Base-by-base conservation (phyloP, 2,329 filamentous ascomycete genomes). In the Aspergillus novofumigatus region DNA sequence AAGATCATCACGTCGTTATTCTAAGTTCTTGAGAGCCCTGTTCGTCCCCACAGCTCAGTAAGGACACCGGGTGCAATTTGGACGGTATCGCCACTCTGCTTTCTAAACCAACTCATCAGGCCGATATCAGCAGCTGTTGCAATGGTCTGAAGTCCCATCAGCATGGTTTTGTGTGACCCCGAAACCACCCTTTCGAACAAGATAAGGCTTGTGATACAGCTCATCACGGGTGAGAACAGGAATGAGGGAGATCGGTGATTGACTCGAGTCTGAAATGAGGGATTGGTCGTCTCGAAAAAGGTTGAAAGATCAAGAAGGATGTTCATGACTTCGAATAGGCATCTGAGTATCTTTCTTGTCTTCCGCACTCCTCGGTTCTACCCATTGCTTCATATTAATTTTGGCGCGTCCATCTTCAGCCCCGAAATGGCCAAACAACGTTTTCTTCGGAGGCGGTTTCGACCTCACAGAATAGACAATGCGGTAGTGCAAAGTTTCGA, bases 401-500 rank as follows among this genome's bases (percentile, higher is more conserved):
- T 29, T 44, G 41, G 47, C 62, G 51, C 50, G 47, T 61, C 52
- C 51, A 20, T 55, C 53, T 23, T 63, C 55, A 28, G 57, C 55
- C 3, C 49, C 59, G 21, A 55, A 62, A 10, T 65, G 55, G 14
- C 71, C 67, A 60, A 78, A 79, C 14, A 73, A 56, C 1, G 66
- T 81, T 57, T 77, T 78, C 66, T 81, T 84, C 10, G 78, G 78
- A 51, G 77, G 81, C 49, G 78, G 80, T 63, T 82, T 83, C 10
- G 89, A 89, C 51, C 91, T 81, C 50, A 93, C 86, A 2, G 84
- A 82, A 69, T 88, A 86, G 49, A 86, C 75, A 14, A 97, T 78
- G 55, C 92, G 84, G 66, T 89, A 86, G 57, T 87, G 82, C n/a
- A 96, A 76, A 56, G 86, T 82, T 65, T 95, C 89, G 42, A 96